phyloP scores from a whole-genome alignment of 805 yeast species.

The Spathaspora girioi region DNA sequence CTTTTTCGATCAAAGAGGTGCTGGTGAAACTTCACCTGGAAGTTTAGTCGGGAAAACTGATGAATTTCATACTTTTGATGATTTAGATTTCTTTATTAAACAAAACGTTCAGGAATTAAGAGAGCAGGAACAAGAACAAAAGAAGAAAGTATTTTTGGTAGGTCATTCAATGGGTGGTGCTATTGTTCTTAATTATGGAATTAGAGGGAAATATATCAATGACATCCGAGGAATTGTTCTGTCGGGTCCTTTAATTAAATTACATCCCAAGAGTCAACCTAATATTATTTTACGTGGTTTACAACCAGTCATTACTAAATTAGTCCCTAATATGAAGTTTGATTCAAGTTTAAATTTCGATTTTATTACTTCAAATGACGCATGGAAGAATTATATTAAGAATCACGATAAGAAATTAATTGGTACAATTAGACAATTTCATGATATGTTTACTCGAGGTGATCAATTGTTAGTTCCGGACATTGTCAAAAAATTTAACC shows the following conservation, averaged over 20 bases:
- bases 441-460: conserved; percentile 67
- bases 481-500: conserved; percentile 30
- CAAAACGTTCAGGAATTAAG: conserved; percentile 23
- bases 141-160: conserved; percentile 45
- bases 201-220: conserved; percentile 48
- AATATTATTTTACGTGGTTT: conserved; percentile 35
- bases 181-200: conserved; percentile 58
- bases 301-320: conserved; percentile 34
- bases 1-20: conserved; percentile 73
- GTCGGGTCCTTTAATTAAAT: conserved; percentile 56
- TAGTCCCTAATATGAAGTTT: conserved; percentile 48
- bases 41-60: conserved; percentile 52
- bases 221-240: conserved; percentile 45
- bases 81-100: conserved; percentile 55
- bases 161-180: conserved; percentile 89
- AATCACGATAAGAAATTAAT: conserved; percentile 33
- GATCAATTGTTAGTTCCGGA: conserved; percentile 39
- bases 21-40: conserved; percentile 62
- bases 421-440: conserved; percentile 56
- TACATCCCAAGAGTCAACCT: conserved; percentile 62
- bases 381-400: conserved; percentile 43
- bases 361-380: conserved; percentile 48
- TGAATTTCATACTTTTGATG: conserved; percentile 54
- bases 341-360: conserved; percentile 55
- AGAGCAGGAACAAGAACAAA: conserved; percentile 22